phyloP scores from a whole-genome alignment of 2,329 filamentous ascomycete genomes.

The Pseudocercospora cruenta region DNA sequence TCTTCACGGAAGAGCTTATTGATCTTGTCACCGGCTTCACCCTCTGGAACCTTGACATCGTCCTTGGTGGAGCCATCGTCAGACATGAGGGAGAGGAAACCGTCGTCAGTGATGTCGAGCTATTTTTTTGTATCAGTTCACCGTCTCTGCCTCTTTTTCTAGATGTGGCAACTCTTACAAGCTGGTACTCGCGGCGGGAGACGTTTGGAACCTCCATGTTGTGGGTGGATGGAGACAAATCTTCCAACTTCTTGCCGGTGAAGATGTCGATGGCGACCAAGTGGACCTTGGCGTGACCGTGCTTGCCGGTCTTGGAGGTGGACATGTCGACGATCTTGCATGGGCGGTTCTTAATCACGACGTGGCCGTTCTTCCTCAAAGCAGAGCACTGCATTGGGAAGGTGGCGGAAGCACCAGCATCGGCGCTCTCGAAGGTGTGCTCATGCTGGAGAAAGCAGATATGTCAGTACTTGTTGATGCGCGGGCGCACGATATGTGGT shows the following conservation, averaged over 20 bases:
- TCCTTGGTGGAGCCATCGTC: constrained; percentile 87
- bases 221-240: constrained; percentile 95
- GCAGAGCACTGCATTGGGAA: constrained; percentile 99
- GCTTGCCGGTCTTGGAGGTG: constrained; percentile 99
- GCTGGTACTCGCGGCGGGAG: constrained; percentile 84
- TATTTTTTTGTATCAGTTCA: constrained; percentile 45
- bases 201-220: constrained; percentile 99
- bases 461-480: constrained; percentile 23
- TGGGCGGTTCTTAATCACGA: constrained; percentile 97
- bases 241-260: constrained; percentile 99
- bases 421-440: constrained; percentile 85
- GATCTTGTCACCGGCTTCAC: constrained; percentile 87
- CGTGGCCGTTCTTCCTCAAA: constrained; percentile 98
- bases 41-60: constrained; percentile 90
- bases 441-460: constrained; percentile 49
- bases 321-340: constrained; percentile 99
- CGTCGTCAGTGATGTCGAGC: constrained; percentile 93
- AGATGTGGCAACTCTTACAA: constrained; percentile 65
- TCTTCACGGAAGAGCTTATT: constrained; percentile 75
- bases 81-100: constrained; percentile 90
- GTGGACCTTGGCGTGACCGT: constrained; percentile 99
- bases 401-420: constrained; percentile 93
- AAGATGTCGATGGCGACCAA: constrained; percentile 98
- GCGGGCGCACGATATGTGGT: constrained; percentile 14
- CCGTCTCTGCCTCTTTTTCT: neutral